These are phyloP conservation scores for Ceratobasidium sp. DNA, from an alignment of 1,284 basidiomycete species.

Conservation along the genomic window DNA sequence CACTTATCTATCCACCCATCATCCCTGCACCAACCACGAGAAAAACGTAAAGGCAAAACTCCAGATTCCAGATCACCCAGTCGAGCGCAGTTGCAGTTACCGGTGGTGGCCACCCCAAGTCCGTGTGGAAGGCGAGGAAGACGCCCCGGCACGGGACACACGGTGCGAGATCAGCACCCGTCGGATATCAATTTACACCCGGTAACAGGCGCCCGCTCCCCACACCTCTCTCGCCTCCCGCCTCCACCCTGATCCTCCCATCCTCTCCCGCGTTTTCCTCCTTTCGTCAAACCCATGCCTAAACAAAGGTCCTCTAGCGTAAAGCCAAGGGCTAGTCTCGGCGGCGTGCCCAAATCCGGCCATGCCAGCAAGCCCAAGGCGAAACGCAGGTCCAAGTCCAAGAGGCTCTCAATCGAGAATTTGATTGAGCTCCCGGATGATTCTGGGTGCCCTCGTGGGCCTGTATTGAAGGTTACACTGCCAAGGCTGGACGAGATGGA, in stretches of 20 bases:
- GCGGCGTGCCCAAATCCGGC: not conserved
- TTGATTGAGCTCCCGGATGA: conserved; percentile 2
- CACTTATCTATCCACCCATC: too few species aligned
- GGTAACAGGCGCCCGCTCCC: not conserved
- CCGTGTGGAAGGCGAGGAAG: too few species aligned
- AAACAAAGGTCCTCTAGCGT: not conserved
- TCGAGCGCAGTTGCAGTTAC: too few species aligned
- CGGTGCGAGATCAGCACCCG: not conserved
- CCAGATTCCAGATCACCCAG: too few species aligned
- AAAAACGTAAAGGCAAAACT: too few species aligned
- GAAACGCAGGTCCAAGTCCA: conserved; percentile 7
- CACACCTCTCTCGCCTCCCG: not conserved
- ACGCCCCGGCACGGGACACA: too few species aligned
- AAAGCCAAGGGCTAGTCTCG: not conserved
- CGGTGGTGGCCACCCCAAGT: too few species aligned
- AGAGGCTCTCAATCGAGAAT: conserved; percentile 4
- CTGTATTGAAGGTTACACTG: conserved; percentile 5
- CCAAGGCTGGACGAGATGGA: conserved; percentile 17
- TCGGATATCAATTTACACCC: conserved; percentile 12
- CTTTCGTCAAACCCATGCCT: not conserved
- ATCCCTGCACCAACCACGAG: too few species aligned
- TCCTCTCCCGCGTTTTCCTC: not conserved
- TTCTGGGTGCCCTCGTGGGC: conserved; percentile 21
- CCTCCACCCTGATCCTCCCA: too few species aligned
- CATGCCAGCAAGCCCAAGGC: not conserved